Percentiles rank a stretch among this genome's conserved stretches.
These are phyloP conservation scores for Tetragonia tetragonoides DNA, from an alignment of 148 eudicot species.

Conservation along the genomic window DNA sequence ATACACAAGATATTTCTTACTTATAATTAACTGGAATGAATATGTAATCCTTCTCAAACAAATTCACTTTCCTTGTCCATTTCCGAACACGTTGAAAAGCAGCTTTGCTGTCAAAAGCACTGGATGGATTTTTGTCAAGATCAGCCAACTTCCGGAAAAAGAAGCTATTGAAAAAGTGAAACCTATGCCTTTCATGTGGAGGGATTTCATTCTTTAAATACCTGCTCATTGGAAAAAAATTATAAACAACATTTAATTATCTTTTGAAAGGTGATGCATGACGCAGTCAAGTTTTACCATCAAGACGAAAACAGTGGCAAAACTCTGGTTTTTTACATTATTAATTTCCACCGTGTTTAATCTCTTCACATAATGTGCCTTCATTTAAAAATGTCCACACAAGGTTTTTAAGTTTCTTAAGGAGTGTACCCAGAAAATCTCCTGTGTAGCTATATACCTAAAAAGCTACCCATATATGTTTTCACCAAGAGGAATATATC, in stretches of 20 bases:
- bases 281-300: too few species aligned
- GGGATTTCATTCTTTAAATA: slow-evolving; percentile 63
- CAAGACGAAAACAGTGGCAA: too few species aligned
- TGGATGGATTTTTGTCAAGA: slow-evolving; percentile 74
- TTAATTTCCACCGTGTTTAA: too few species aligned
- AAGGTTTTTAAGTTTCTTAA: too few species aligned
- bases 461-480: too few species aligned
- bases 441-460: too few species aligned
- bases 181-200: slow-evolving; percentile 48
- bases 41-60: slow-evolving; percentile 86
- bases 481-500: too few species aligned
- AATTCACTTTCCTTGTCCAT: slow-evolving; percentile 93
- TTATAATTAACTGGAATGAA: slow-evolving; percentile 94
- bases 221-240: slow-evolving; percentile 39
- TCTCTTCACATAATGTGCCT: too few species aligned
- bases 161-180: slow-evolving; percentile 88
- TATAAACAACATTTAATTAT: background rate
- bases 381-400: background rate
- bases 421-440: too few species aligned
- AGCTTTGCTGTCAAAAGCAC: slow-evolving; percentile 76
- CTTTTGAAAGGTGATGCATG: too few species aligned
- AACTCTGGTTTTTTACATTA: too few species aligned
- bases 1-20: slow-evolving; percentile 38
- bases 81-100: slow-evolving; percentile 96
- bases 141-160: slow-evolving; percentile 93